Evolutionary conservation across 176 grass and related monocot species (phyloP).

Genomic region (Chloris gayana): DNA sequence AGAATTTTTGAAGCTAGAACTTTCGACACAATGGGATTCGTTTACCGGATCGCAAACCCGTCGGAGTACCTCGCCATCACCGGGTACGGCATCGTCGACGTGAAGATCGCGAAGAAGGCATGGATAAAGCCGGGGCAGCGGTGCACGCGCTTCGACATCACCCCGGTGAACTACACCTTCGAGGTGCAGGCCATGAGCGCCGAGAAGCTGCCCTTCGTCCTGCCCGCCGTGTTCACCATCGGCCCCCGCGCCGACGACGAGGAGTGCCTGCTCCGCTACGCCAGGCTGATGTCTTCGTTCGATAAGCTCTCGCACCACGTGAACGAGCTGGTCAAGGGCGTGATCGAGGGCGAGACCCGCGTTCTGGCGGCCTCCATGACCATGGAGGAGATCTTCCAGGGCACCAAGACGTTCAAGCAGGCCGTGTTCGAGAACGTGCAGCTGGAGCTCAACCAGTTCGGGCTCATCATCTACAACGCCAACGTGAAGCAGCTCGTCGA

Average conservation of each 20-base stretch:
- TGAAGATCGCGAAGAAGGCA: constrained; percentile 77
- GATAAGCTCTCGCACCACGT: constrained; percentile 79
- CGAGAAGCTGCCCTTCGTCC: constrained; percentile 91
- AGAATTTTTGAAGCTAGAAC: too few species aligned
- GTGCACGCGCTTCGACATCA: constrained; percentile 66
- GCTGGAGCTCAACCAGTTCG: constrained; percentile 83
- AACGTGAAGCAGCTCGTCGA: constrained; percentile 93
- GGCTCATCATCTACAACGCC: constrained; percentile 85
- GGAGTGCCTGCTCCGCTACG: constrained; percentile 64
- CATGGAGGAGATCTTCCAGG: constrained; percentile 89
- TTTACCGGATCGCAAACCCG: constrained; percentile 54
- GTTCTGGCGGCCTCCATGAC: constrained; percentile 82
- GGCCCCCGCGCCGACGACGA: constrained; percentile 53
- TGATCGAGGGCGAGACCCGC: constrained; percentile 86
- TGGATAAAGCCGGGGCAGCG: constrained; percentile 53
- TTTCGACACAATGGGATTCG: constrained; percentile 17
- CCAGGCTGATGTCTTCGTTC: constrained; percentile 77
- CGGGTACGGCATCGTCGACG: constrained; percentile 47
- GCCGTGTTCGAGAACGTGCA: constrained; percentile 77
- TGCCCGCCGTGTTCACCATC: constrained; percentile 93
- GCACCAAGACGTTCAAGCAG: constrained; percentile 73
- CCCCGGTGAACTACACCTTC: constrained; percentile 81
- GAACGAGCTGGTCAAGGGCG: constrained; percentile 75
- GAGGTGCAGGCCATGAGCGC: constrained; percentile 96
- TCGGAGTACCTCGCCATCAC: constrained; percentile 85